Evolutionary conservation across 768 basidiomycete genomes (phyloP).

Genomic region (Galerina sulciceps): DNA sequence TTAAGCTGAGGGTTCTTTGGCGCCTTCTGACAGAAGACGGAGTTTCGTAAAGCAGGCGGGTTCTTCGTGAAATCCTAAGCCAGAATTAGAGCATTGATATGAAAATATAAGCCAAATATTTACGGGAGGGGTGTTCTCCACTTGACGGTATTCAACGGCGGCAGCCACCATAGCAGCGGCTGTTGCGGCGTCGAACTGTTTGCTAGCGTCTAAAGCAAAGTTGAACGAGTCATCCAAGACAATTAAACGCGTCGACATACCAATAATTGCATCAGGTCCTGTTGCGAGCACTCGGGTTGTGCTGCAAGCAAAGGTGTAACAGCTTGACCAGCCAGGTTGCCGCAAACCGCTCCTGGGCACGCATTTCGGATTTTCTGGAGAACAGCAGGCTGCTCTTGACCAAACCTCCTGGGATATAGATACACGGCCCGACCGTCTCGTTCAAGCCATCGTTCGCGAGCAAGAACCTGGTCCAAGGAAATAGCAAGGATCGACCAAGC

Average conservation of each 20-base stretch:
- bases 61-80: constrained; percentile 55
- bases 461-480: constrained; percentile 32
- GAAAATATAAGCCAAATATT: constrained; percentile 11
- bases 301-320: constrained; percentile 56
- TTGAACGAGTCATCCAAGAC: not conserved
- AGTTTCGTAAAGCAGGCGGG: constrained; percentile 53
- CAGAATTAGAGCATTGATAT: not conserved
- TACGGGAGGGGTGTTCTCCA: constrained; percentile 62
- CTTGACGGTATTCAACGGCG: constrained; percentile 56
- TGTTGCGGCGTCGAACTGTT: constrained; percentile 54
- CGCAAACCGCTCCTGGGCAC: constrained; percentile 54
- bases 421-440: constrained; percentile 47
- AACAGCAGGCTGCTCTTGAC: constrained; percentile 52
- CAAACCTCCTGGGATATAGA: constrained; percentile 57
- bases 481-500: constrained; percentile 31
- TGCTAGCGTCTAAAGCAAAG: constrained; percentile 42
- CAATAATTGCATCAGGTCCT: constrained; percentile 60
- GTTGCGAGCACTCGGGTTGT: constrained; percentile 57
- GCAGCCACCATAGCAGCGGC: constrained; percentile 55
- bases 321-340: constrained; percentile 49
- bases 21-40: constrained; percentile 60
- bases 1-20: constrained; percentile 53
- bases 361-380: constrained; percentile 48
- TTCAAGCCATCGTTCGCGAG: constrained; percentile 52
- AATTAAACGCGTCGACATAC: constrained; percentile 30